These are phyloP conservation scores for Talaromyces ruber DNA, from an alignment of 495 filamentous ascomycete species.

Conservation along the genomic window DNA sequence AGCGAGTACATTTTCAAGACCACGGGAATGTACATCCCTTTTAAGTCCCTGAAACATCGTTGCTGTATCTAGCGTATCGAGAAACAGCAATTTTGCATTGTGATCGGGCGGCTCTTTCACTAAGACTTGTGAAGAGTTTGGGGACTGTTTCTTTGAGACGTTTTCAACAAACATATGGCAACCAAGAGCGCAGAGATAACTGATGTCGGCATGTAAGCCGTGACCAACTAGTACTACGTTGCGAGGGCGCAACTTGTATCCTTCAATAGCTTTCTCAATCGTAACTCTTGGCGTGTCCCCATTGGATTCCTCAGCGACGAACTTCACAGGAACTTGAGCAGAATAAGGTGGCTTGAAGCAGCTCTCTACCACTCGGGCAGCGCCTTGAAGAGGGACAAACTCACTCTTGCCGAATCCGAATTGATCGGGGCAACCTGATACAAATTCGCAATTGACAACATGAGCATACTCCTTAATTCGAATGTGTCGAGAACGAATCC, in stretches of 20 bases:
- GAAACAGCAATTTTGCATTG: conserved; percentile 14
- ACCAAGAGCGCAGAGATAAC: conserved; percentile 51
- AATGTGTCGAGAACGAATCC: conserved; percentile 66
- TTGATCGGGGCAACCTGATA: conserved; percentile 58
- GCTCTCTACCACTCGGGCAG: conserved; percentile 29
- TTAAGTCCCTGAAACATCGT: conserved; percentile 53
- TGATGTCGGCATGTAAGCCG: conserved; percentile 54
- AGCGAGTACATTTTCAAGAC: conserved; percentile 51
- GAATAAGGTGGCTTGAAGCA: conserved; percentile 46
- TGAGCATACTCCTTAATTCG: conserved; percentile 60
- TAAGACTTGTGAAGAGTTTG: neutral
- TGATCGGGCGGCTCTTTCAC: conserved; percentile 12
- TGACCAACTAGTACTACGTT: conserved; percentile 76
- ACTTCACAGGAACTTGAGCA: conserved; percentile 5
- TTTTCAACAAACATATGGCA: conserved; percentile 27
- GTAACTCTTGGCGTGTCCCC: neutral
- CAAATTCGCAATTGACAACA: conserved; percentile 53
- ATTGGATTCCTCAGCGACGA: conserved; percentile 3
- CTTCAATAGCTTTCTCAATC: neutral
- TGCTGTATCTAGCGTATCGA: conserved; percentile 64
- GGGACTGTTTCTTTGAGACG: conserved; percentile 29
- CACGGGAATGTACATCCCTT: conserved; percentile 36
- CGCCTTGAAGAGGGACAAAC: conserved; percentile 28
- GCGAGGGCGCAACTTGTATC: conserved; percentile 27
- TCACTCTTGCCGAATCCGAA: conserved; percentile 69